Evolutionary conservation across 371 early-diverging fungal species (phyloP).

Genomic region (Rhizopus arrhizus): DNA sequence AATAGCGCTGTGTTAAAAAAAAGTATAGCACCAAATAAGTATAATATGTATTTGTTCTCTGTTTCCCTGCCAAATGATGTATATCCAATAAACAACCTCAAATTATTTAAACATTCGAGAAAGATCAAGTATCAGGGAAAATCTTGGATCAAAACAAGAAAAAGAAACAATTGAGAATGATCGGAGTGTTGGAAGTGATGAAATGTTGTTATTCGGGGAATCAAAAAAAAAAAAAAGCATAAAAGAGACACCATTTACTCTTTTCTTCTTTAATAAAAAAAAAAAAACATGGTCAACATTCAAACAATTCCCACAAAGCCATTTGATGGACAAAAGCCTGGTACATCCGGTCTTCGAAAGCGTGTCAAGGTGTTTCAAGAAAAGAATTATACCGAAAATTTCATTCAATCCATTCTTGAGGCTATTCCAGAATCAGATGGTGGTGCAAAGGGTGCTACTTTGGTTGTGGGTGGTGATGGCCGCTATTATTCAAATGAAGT

Average conservation of each 20-base stretch:
- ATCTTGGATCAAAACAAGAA: constrained; percentile 2
- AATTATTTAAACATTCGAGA: no score
- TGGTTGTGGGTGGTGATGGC: constrained; percentile 98
- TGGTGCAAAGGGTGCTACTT: constrained; percentile 74
- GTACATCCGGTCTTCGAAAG: constrained; percentile 95
- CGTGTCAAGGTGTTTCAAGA: constrained; percentile 95
- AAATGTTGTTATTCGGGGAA: no score
- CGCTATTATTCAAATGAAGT: constrained; percentile 87
- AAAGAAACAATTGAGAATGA: not conserved
- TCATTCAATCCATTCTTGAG: constrained; percentile 82
- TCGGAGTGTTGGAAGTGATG: no score
- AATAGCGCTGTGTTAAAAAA: no score
- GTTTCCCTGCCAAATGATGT: no score
- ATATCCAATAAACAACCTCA: no score
- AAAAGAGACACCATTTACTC: constrained; percentile 3
- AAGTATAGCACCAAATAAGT: no score
- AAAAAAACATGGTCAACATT: constrained; percentile 37
- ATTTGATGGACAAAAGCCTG: constrained; percentile 94
- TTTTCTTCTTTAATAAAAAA: constrained; percentile 6
- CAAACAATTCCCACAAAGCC: constrained; percentile 65
- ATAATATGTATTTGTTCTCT: no score
- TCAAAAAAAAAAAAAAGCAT: constrained; percentile 1
- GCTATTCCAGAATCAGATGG: constrained; percentile 72
- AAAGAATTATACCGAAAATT: constrained; percentile 93
- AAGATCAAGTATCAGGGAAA: not conserved